These are phyloP conservation scores for Spatholobus suberectus DNA, from an alignment of 306 rosid genomes.

Conservation along the genomic window DNA sequence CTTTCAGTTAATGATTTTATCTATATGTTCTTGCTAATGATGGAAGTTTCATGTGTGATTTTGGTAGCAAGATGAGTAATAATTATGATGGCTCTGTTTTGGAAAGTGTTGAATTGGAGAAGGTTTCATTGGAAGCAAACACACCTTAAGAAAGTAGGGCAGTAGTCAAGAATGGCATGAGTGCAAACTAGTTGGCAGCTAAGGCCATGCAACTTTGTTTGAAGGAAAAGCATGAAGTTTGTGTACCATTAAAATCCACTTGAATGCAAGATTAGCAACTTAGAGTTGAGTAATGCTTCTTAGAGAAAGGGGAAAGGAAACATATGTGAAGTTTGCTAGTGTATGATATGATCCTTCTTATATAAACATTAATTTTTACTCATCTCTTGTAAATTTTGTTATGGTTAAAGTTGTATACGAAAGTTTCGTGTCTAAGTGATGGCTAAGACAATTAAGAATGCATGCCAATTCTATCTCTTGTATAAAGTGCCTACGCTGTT, in stretches of 20 bases:
- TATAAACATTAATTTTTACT: no score
- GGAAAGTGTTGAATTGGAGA: slow-evolving; percentile 48
- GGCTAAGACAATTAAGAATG: neutral
- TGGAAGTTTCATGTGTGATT: slow-evolving; percentile 71
- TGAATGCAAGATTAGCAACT: no score
- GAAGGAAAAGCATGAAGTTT: slow-evolving; percentile 91
- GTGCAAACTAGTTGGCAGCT: slow-evolving; percentile 94
- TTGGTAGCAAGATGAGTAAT: slow-evolving; percentile 46
- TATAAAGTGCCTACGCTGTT: neutral
- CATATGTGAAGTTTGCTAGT: no score
- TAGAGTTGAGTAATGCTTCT: no score
- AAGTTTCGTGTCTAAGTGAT: no score
- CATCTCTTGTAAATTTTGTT: no score
- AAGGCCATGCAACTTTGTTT: slow-evolving; percentile 91
- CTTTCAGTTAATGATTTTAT: no score
- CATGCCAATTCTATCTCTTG: slow-evolving; percentile 11
- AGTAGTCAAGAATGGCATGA: slow-evolving; percentile 54
- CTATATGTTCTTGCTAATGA: slow-evolving; percentile 70
- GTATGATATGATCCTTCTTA: no score
- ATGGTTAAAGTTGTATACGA: no score
- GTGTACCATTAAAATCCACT: no score
- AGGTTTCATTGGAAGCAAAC: slow-evolving; percentile 41
- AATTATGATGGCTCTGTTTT: slow-evolving; percentile 46
- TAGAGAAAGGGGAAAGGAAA: no score
- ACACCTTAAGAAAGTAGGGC: slow-evolving; percentile 44